These are phyloP conservation scores for Ceratopteris richardii DNA, from an alignment of 75 land plant genomes.

Conservation along the genomic window DNA sequence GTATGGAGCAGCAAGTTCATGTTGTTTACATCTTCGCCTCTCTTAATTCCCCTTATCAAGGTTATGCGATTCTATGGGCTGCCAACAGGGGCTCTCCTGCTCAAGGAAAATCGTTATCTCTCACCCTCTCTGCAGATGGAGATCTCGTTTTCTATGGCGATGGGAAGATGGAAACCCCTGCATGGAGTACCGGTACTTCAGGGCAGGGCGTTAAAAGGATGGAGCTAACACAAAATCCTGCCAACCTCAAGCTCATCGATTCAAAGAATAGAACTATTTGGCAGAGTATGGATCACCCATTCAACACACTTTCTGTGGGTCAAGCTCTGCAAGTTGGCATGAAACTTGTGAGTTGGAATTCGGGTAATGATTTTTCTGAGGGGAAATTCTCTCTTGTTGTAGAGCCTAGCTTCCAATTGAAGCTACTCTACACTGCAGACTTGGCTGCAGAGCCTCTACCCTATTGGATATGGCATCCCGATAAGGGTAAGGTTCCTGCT, in stretches of 20 bases:
- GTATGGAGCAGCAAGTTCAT: too few relatives aligned
- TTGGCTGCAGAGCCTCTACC: too few relatives aligned
- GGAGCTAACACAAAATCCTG: not conserved
- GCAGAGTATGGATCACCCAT: conserved; percentile 4
- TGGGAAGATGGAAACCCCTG: not conserved
- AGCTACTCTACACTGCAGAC: too few relatives aligned
- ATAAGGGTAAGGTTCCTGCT: too few relatives aligned
- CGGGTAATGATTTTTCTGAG: too few relatives aligned
- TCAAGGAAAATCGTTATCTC: not conserved
- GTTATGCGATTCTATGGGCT: not conserved
- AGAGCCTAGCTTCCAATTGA: too few relatives aligned
- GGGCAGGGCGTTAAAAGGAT: not conserved
- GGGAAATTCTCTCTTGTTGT: too few relatives aligned
- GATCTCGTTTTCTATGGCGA: conserved; percentile 7
- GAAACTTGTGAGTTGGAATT: conserved; percentile 2
- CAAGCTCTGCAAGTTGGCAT: not conserved
- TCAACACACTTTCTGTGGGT: not conserved
- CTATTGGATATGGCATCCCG: too few relatives aligned
- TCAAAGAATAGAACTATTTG: not conserved
- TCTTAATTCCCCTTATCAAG: too few relatives aligned
- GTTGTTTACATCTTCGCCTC: too few relatives aligned
- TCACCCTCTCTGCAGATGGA: conserved; percentile 12
- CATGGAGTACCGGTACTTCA: conserved; percentile 22
- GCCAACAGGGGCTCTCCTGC: conserved; percentile 8
- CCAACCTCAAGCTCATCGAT: not conserved